Evolutionary conservation across 352 stramenopile species (phyloP), one percentile per base, ranked within the genome.

Genomic region (Globisporangium emineosum): DNA sequence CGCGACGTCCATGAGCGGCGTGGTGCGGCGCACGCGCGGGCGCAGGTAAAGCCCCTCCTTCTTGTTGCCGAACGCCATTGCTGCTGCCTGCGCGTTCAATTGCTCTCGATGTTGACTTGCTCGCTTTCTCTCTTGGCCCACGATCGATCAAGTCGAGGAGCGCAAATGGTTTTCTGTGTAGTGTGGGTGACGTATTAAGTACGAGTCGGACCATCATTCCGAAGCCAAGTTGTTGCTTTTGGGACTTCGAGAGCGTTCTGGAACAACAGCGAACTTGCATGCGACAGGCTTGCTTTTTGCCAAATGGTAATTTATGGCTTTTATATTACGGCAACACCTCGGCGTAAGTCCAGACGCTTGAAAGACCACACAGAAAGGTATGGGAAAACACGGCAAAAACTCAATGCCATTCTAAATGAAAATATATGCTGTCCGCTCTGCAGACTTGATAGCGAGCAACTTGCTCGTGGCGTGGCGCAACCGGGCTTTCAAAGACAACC

Each of bases 1-100:
- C 10, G 68, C 71, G 30, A 90, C 64, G 53, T 90, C 81, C 70
- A 90, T 78, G n/a, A 88, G 70, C 55, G 81, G 78, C 27, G 78
- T 87, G 15, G 70, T 67, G 50, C 81, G 78, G 7, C 75, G 74
- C 52, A 86, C 71, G 29, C 81, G 81, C 54, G 78, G 76, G 21
- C 78, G 78, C 51, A 90, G 67, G 49, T 75, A 79, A 60, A 71
- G 63, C 0, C 76, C 76, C 19, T 84, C 69, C 27, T 79, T 83
- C 67, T 86, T 84, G 53, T 72, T 73, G 62, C 69, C 67, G 60
- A 77, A 79, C 64, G 69, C 71, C 72, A 76, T 77, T 17, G 7
- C 53, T 51, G 35, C 33, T 57, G 37, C 23, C 33, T 35, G 43
- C n/a, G 35, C 40, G 32, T 21, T 37, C 47, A 12, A 40, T 57